Evolutionary conservation across 495 filamentous ascomycete genomes (phyloP).

Genomic region (Extremus antarcticus): DNA sequence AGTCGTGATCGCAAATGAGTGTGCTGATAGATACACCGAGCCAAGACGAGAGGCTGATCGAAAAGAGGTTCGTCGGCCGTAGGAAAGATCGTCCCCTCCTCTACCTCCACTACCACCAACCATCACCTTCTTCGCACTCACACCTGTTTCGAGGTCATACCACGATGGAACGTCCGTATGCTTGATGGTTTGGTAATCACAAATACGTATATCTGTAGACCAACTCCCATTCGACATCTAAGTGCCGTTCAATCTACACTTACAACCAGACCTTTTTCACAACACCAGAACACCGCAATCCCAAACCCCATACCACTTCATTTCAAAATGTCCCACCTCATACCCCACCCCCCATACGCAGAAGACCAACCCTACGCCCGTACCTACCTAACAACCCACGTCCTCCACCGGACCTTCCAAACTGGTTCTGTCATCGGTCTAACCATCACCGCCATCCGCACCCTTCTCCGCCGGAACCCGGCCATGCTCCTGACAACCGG

Average conservation of each 20-base stretch:
- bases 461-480: neutral
- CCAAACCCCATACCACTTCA: too few species aligned
- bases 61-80: neutral
- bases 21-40: too few species aligned
- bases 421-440: constrained; percentile 34
- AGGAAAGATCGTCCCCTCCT: neutral
- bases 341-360: constrained; percentile 43
- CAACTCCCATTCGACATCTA: too few species aligned
- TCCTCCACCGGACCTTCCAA: constrained; percentile 44
- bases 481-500: neutral
- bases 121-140: neutral
- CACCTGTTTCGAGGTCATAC: too few species aligned
- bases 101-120: neutral
- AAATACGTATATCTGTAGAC: too few species aligned
- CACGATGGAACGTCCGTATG: too few species aligned
- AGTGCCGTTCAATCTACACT: too few species aligned
- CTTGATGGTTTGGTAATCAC: too few species aligned
- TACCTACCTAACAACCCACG: constrained; percentile 46
- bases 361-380: constrained; percentile 47
- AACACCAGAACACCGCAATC: too few species aligned
- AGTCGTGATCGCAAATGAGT: too few species aligned
- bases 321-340: constrained; percentile 25
- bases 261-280: too few species aligned
- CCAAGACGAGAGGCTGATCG: too few species aligned
- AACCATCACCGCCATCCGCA: constrained; percentile 15